Percentiles rank a stretch among this genome's conserved stretches.
phyloP scores from a whole-genome alignment of 345 rosid genomes.

The Iberis pinnata region DNA sequence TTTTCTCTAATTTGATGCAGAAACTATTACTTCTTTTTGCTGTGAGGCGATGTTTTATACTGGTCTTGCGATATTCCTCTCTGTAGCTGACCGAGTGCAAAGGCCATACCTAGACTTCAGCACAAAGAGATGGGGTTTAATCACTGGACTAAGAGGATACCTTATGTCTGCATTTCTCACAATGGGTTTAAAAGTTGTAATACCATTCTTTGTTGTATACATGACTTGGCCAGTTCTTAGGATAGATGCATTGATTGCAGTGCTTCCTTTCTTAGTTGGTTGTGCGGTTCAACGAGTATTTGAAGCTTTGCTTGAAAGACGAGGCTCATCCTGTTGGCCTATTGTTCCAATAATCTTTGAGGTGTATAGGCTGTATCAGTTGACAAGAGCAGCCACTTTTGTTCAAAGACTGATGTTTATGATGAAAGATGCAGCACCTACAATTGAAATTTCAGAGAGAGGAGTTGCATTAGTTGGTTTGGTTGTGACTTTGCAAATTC shows the following conservation, averaged over 20 bases:
- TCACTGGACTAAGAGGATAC: slow-evolving; percentile 81
- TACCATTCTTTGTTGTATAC: slow-evolving; percentile 47
- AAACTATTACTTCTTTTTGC: slow-evolving; percentile 42
- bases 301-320: slow-evolving; percentile 46
- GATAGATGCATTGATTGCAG: slow-evolving; percentile 52
- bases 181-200: slow-evolving; percentile 57
- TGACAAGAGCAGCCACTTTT: slow-evolving; percentile 70
- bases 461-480: slow-evolving; percentile 53
- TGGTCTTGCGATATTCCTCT: slow-evolving; percentile 63
- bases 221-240: slow-evolving; percentile 72
- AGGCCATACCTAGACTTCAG: slow-evolving; percentile 81
- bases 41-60: slow-evolving; percentile 59
- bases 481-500: slow-evolving; percentile 59
- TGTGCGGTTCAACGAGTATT: slow-evolving; percentile 64
- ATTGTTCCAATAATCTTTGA: slow-evolving; percentile 67
- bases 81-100: slow-evolving; percentile 55
- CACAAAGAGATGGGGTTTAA: slow-evolving; percentile 76
- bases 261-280: slow-evolving; percentile 64
- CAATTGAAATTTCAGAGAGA: slow-evolving; percentile 42
- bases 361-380: slow-evolving; percentile 78
- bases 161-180: slow-evolving; percentile 48
- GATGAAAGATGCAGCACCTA: slow-evolving; percentile 49
- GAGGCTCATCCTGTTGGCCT: slow-evolving; percentile 78
- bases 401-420: slow-evolving; percentile 61
- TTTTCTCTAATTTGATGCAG: slow-evolving; percentile 37